phyloP scores from a whole-genome alignment of 129 eudicot species.

The Gnaphalium uliginosum region DNA sequence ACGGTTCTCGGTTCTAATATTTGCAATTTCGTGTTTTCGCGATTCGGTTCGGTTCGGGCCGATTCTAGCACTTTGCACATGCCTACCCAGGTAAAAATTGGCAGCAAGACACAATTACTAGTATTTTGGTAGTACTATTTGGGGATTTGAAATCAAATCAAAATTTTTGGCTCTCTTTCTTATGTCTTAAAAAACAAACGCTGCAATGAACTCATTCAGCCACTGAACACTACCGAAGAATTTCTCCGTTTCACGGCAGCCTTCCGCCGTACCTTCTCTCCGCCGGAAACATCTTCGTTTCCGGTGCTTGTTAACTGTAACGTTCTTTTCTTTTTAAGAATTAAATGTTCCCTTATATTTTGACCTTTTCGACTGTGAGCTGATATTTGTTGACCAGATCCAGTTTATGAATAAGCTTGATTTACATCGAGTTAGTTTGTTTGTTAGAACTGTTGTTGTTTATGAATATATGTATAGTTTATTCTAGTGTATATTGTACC shows the following conservation, averaged over 20 bases:
- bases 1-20: no score
- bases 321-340: background rate
- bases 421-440: slow-evolving; percentile 7
- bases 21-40: no score
- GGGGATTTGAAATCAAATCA: slow-evolving; percentile 23
- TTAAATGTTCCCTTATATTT: background rate
- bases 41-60: no score
- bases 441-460: background rate
- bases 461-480: background rate
- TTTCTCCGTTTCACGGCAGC: slow-evolving; percentile 8
- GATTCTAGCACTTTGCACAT: no score
- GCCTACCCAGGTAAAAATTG: background rate
- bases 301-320: slow-evolving; percentile 11
- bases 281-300: slow-evolving; percentile 12
- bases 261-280: slow-evolving; percentile 14
- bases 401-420: slow-evolving; percentile 1
- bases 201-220: background rate
- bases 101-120: background rate
- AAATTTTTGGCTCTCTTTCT: slow-evolving; percentile 28
- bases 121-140: background rate
- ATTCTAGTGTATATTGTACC: background rate
- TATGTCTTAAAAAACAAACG: background rate
- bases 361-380: slow-evolving; percentile 11
- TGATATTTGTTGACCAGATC: slow-evolving; percentile 24
- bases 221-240: slow-evolving; percentile 8